These are phyloP conservation scores for Phytopythium oedochilum DNA, from an alignment of 352 stramenopile genomes.

Conservation along the genomic window DNA sequence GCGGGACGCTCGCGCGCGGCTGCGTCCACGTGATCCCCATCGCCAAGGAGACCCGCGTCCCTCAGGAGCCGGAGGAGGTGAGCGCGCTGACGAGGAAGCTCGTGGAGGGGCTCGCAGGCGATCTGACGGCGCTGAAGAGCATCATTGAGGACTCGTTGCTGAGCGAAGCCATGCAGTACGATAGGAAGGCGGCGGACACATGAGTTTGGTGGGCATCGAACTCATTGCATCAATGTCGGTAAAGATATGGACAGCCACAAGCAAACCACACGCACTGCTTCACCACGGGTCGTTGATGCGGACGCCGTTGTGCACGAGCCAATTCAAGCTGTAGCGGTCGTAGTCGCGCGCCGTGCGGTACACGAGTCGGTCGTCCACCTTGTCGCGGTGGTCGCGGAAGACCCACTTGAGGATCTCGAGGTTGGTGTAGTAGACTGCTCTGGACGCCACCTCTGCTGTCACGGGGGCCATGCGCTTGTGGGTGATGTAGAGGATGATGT, in stretches of 20 bases:
- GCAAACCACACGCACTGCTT: neutral
- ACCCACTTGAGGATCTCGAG: slow-evolving; percentile 6
- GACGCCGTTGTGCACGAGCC: neutral
- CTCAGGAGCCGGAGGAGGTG: neutral
- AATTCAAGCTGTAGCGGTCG: slow-evolving; percentile 3
- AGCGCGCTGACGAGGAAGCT: neutral
- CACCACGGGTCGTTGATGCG: neutral
- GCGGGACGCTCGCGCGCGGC: neutral
- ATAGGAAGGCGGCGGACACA: neutral
- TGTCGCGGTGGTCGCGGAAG: neutral
- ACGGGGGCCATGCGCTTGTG: neutral
- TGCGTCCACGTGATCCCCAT: slow-evolving; percentile 3
- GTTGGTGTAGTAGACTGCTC: slow-evolving; percentile 1
- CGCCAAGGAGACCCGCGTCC: neutral
- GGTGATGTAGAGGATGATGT: slow-evolving; percentile 1
- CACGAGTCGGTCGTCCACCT: neutral
- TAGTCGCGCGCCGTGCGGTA: slow-evolving; percentile 3
- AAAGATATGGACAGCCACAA: neutral
- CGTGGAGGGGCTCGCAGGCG: neutral
- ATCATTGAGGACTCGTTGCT: slow-evolving; percentile 3
- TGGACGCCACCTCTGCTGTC: neutral
- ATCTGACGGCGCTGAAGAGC: neutral
- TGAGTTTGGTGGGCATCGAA: too few species aligned
- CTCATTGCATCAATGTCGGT: neutral
- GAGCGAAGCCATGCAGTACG: neutral